phyloP scores from a whole-genome alignment of 805 yeast genomes.

The Clavispora vitiphila region DNA sequence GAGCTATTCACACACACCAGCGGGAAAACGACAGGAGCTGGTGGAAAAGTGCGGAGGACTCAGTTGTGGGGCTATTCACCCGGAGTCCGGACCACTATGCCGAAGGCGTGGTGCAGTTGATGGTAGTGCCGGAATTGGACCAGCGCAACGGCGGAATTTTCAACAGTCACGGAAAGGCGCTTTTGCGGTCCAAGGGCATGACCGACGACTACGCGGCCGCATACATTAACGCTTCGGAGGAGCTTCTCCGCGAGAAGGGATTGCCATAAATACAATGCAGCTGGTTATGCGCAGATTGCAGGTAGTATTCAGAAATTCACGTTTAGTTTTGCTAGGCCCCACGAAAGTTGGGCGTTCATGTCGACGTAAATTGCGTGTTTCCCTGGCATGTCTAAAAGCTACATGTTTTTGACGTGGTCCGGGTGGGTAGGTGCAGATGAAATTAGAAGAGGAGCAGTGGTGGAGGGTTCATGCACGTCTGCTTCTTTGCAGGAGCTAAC shows the following conservation, averaged over 20 bases:
- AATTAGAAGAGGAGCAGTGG: too few relatives aligned
- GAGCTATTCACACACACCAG: slow-evolving; percentile 30
- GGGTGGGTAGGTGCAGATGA: too few relatives aligned
- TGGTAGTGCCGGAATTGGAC: slow-evolving; percentile 25
- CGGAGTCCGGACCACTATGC: slow-evolving; percentile 33
- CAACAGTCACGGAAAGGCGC: slow-evolving; percentile 23
- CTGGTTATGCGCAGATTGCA: background rate
- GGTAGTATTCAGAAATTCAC: too few relatives aligned
- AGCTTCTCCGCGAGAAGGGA: slow-evolving; percentile 15
- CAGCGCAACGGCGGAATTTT: slow-evolving; percentile 23
- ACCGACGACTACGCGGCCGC: slow-evolving; percentile 22
- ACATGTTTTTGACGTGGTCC: too few relatives aligned
- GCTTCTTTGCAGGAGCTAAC: background rate
- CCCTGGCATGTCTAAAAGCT: too few relatives aligned
- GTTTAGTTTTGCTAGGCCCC: too few relatives aligned
- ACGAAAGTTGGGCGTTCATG: too few relatives aligned
- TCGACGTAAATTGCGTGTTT: too few relatives aligned
- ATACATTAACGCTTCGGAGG: slow-evolving; percentile 19
- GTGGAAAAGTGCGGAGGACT: slow-evolving; percentile 20
- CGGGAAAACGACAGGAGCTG: slow-evolving; percentile 29
- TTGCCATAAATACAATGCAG: slow-evolving; percentile 13
- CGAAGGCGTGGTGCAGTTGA: slow-evolving; percentile 22
- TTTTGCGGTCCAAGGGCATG: slow-evolving; percentile 23
- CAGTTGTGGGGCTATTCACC: slow-evolving; percentile 22
- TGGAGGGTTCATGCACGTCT: too few relatives aligned